phyloP scores from a whole-genome alignment of 768 basidiomycete species.

The Lentinula detonsa region DNA sequence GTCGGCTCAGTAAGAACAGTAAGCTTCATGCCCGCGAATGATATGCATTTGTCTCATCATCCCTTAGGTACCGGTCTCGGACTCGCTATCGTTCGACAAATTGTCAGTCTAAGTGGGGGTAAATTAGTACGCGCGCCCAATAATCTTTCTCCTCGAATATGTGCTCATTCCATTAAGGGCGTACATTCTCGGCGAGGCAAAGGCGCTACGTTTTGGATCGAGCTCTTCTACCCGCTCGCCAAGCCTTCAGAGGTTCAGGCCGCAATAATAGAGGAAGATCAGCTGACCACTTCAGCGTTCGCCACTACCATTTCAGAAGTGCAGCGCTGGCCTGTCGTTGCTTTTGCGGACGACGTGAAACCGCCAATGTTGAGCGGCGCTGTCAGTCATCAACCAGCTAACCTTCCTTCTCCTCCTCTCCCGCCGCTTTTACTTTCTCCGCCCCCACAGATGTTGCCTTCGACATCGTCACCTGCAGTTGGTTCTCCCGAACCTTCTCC shows the following conservation, averaged over 20 bases:
- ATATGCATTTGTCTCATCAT: slow-evolving; percentile 12
- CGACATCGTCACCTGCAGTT: slow-evolving; percentile 6
- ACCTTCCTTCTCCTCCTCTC: not conserved
- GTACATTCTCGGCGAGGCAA: slow-evolving; percentile 24
- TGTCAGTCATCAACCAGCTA: not conserved
- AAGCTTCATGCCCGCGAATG: not conserved
- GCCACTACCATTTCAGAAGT: not conserved
- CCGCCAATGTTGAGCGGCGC: not conserved
- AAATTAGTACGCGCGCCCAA: slow-evolving; percentile 20
- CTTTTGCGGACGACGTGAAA: not conserved
- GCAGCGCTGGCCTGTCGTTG: not conserved
- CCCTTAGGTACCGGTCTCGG: slow-evolving; percentile 33
- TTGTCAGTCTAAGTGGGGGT: slow-evolving; percentile 34
- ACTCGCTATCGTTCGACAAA: slow-evolving; percentile 36
- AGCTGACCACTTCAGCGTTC: not conserved
- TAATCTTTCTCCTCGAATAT: no score
- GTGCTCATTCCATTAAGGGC: slow-evolving; percentile 9
- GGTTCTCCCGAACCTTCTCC: slow-evolving; percentile 4
- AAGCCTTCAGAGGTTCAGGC: slow-evolving; percentile 6
- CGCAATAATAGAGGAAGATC: not conserved
- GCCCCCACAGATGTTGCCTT: not conserved
- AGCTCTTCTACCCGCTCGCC: slow-evolving; percentile 14
- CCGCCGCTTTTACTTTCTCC: not conserved
- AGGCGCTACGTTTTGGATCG: slow-evolving; percentile 38
- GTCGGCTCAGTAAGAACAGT: not conserved